phyloP scores from a whole-genome alignment of 2,329 filamentous ascomycete genomes.

The Botrytis deweyae region DNA sequence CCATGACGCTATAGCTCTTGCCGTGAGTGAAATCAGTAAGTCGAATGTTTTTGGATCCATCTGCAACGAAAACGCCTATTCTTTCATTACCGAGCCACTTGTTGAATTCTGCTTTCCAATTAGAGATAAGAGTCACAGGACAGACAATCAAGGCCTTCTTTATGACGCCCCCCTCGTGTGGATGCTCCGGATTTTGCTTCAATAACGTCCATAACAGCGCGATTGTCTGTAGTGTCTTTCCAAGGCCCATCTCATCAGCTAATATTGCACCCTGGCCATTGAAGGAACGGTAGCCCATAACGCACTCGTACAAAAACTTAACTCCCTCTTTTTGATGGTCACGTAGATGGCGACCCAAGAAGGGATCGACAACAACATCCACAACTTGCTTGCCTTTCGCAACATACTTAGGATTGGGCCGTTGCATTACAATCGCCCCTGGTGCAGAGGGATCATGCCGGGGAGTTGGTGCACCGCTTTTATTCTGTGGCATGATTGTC shows the following conservation, averaged over 20 bases:
- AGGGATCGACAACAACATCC: conserved; percentile 70
- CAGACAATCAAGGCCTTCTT: conserved; percentile 73
- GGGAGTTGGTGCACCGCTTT: conserved; percentile 52
- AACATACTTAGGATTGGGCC: conserved; percentile 47
- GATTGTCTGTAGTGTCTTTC: conserved; percentile 73
- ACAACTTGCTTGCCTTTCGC: conserved; percentile 65
- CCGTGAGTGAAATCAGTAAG: conserved; percentile 69
- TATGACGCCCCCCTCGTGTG: conserved; percentile 55
- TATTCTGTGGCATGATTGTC: conserved; percentile 49
- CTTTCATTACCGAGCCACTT: conserved; percentile 73
- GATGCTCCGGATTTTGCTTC: conserved; percentile 67
- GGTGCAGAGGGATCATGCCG: conserved; percentile 61
- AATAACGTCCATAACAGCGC: conserved; percentile 68
- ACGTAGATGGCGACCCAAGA: conserved; percentile 60
- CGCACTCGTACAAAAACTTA: conserved; percentile 70
- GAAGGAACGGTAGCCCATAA: conserved; percentile 68
- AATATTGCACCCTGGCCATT: conserved; percentile 69
- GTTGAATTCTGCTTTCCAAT: conserved; percentile 71
- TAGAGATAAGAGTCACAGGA: conserved; percentile 68
- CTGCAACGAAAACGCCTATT: conserved; percentile 65
- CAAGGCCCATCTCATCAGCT: conserved; percentile 74
- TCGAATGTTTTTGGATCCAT: conserved; percentile 55
- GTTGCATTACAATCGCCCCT: conserved; percentile 66
- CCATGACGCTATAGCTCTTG: conserved; percentile 67
- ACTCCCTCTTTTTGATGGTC: conserved; percentile 70